Evolutionary conservation across 345 rosid species (phyloP).

Genomic region (Arabidopsis arenosa): DNA sequence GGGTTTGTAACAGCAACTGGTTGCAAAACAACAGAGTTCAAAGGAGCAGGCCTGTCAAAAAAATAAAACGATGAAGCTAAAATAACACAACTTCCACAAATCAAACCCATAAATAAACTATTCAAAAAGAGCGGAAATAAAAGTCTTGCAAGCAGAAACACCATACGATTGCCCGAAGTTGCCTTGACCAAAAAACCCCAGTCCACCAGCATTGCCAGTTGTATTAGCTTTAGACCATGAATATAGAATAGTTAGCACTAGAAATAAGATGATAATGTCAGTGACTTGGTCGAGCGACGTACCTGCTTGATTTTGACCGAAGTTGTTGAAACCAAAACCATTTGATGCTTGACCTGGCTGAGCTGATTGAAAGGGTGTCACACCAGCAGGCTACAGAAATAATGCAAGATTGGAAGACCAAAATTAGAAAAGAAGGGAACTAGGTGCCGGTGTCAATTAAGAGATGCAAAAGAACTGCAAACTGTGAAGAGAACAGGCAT

Average conservation of each 20-base stretch:
- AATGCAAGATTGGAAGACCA: slow-evolving; percentile 6
- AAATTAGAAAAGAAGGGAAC: slow-evolving; percentile 12
- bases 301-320: slow-evolving; percentile 55
- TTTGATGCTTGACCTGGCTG: slow-evolving; percentile 44
- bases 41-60: slow-evolving; percentile 65
- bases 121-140: slow-evolving; percentile 12
- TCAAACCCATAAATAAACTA: slow-evolving; percentile 7
- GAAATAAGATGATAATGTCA: slow-evolving; percentile 27
- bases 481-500: slow-evolving; percentile 13
- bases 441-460: slow-evolving; percentile 1
- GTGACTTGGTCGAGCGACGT: slow-evolving; percentile 16
- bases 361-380: slow-evolving; percentile 64
- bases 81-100: slow-evolving; percentile 13
- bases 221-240: slow-evolving; percentile 49
- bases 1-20: slow-evolving; percentile 76
- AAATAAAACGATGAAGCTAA: slow-evolving; percentile 3
- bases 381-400: slow-evolving; percentile 58
- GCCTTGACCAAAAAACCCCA: slow-evolving; percentile 64
- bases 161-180: slow-evolving; percentile 72
- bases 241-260: slow-evolving; percentile 31
- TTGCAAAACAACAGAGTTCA: slow-evolving; percentile 61
- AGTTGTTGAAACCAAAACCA: slow-evolving; percentile 44
- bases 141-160: slow-evolving; percentile 27
- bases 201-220: slow-evolving; percentile 56
- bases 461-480: slow-evolving; percentile 14